Percentiles rank a stretch among this genome's conserved stretches.
These are phyloP conservation scores for Crithidia acanthocephali DNA, from an alignment of 208 protist species.

Conservation along the genomic window DNA sequence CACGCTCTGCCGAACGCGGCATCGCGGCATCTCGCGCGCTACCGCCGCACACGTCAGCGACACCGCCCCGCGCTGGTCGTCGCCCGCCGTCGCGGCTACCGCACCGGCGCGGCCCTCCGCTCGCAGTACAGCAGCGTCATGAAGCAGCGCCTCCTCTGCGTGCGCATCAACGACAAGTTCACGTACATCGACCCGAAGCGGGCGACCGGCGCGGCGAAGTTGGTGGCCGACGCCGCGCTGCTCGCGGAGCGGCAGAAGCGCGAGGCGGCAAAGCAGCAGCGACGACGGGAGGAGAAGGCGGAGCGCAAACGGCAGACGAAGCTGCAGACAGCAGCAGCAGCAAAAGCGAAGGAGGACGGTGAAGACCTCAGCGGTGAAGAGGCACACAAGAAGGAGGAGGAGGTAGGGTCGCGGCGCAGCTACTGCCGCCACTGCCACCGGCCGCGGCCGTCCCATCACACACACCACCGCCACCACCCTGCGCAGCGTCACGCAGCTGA, in stretches of 20 bases:
- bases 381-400: background rate
- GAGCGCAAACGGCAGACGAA: background rate
- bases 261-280: conserved; percentile 8
- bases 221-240: conserved; percentile 39
- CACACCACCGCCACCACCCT: too few relatives aligned
- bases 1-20: background rate
- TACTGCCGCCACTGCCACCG: conserved; percentile 10
- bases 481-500: too few relatives aligned
- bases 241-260: conserved; percentile 27
- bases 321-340: background rate
- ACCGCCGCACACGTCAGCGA: conserved; percentile 2
- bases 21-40: background rate
- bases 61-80: conserved; percentile 16
- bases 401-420: background rate
- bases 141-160: conserved; percentile 34
- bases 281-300: background rate
- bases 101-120: background rate
- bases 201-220: conserved; percentile 34
- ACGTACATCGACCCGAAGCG: conserved; percentile 44
- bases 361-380: background rate
- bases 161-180: conserved; percentile 35
- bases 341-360: background rate
- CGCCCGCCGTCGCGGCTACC: conserved; percentile 11
- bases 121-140: conserved; percentile 35
- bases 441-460: background rate